These are phyloP conservation scores for Pseudoscleropodium purum DNA, from an alignment of 225 moss, liverwort and hornwort species.

Conservation along the genomic window DNA sequence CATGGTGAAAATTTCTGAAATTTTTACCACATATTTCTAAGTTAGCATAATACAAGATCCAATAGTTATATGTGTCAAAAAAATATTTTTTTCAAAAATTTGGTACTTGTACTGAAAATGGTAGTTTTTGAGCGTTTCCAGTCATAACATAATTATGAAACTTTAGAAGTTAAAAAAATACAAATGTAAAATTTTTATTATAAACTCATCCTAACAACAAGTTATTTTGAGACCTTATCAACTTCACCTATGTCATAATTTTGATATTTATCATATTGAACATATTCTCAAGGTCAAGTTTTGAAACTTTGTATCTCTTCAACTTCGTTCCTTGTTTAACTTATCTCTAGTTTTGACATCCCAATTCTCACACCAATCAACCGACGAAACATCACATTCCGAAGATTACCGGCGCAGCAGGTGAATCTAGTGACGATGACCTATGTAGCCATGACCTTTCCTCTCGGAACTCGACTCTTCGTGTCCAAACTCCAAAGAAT, in stretches of 20 bases:
- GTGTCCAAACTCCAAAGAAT: not conserved
- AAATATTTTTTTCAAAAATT: too few species aligned
- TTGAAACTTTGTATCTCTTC: not conserved
- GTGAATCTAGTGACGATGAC: not conserved
- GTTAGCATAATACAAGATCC: too few species aligned
- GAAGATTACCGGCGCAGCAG: not conserved
- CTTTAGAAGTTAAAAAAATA: too few species aligned
- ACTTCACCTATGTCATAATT: not conserved
- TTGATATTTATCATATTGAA: not conserved
- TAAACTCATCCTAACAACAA: not conserved
- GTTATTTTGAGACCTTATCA: fast-evolving
- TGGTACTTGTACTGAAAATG: too few species aligned
- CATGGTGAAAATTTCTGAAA: too few species aligned
- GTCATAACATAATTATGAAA: too few species aligned
- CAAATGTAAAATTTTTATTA: too few species aligned
- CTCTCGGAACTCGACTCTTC: not conserved
- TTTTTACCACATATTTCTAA: too few species aligned
- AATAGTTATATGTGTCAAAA: too few species aligned
- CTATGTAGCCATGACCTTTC: not conserved
- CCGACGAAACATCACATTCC: not conserved
- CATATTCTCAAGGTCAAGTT: not conserved
- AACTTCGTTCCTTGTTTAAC: not conserved
- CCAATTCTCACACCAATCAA: too few species aligned
- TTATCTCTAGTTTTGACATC: not conserved
- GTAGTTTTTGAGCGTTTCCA: too few species aligned